These are phyloP conservation scores for Ogataea parapolymorpha DNA, from an alignment of 805 yeast species.

Conservation along the genomic window DNA sequence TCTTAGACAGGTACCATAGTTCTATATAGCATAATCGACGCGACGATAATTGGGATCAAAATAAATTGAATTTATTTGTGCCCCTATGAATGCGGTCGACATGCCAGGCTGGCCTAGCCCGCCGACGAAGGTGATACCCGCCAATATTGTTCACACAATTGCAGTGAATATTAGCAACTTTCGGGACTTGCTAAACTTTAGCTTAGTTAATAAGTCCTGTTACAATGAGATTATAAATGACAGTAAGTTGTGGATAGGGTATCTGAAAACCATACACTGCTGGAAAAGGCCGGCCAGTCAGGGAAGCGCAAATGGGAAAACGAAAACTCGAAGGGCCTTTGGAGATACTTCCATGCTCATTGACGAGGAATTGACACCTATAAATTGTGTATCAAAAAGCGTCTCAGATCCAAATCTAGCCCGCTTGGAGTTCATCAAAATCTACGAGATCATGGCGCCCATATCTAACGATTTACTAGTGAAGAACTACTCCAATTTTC, in stretches of 20 bases:
- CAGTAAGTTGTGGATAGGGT: conserved; percentile 25
- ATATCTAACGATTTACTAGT: conserved; percentile 30
- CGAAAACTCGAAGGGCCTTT: too few relatives aligned
- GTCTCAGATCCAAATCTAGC: conserved; percentile 26
- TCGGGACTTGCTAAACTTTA: conserved; percentile 28
- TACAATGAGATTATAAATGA: conserved; percentile 24
- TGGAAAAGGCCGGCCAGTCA: conserved; percentile 18
- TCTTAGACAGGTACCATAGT: conserved; percentile 18
- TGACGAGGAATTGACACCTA: conserved; percentile 21
- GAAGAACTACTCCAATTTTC: conserved; percentile 34
- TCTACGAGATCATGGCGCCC: conserved; percentile 30
- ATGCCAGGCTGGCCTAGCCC: conserved; percentile 6
- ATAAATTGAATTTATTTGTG: neutral
- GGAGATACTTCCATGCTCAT: conserved; percentile 8
- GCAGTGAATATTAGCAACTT: conserved; percentile 23
- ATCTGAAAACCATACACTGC: conserved; percentile 20
- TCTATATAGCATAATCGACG: conserved; percentile 17
- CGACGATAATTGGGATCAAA: conserved; percentile 8
- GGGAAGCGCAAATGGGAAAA: neutral
- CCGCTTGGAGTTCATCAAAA: conserved; percentile 22
- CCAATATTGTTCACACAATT: conserved; percentile 17
- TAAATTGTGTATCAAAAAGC: conserved; percentile 25
- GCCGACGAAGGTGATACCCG: conserved; percentile 13
- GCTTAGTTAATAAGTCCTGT: conserved; percentile 26
- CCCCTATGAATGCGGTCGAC: conserved; percentile 1